Evolutionary conservation across 306 rosid genomes (phyloP), one percentile per base, ranked within the genome.

Genomic region (Leucaena leucocephala): DNA sequence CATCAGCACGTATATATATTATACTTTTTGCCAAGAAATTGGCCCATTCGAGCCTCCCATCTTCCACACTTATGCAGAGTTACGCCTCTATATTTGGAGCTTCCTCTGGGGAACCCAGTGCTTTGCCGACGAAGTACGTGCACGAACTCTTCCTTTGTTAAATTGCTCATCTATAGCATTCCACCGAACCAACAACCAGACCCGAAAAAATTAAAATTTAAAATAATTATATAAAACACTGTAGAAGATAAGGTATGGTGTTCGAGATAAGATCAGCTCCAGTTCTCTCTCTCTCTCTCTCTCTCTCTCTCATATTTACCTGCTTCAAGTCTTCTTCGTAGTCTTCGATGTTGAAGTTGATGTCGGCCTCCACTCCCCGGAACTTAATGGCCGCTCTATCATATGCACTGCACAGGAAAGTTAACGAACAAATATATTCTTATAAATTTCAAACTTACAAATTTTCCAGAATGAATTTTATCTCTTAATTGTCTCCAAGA

Each of bases 41-140:
- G 99, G 63, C 98, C 99, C 99, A 96, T 96, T 59, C 99, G 68
- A 16, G 99, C 99, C 34, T 96, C 99, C 99, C 99, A 96, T 90
- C 99, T 89, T 79, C 99, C 99, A 82, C 99, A 96, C 82, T 96
- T 96, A 69, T 96, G 99, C 88, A 96, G 86, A 66, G 99, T 96
- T 4, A 96, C 99, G 33, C 99, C 99, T 89, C 99, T 93, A 87
- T 91, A 96, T 71, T 96, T 96, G n/a, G 99, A 96, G 87, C 99
- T 96, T 34, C 99, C 99, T 77, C 99, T 91, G 1, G 99, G 99
- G 82, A 89, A 96, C 34, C 99, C 99, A 61, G 98, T 96, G 82
- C 99, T 96, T 87, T 96, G 99, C 86, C 99, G 90, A 74, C 99
- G 94, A 77, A 96, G 99, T 77, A 96, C 99, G 87, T 96, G 99